A percentile compares a stretch with the other conserved stretches of the same genome.
Evolutionary conservation across 805 yeast species (phyloP).

Genomic region (Metschnikowia koreensis): DNA sequence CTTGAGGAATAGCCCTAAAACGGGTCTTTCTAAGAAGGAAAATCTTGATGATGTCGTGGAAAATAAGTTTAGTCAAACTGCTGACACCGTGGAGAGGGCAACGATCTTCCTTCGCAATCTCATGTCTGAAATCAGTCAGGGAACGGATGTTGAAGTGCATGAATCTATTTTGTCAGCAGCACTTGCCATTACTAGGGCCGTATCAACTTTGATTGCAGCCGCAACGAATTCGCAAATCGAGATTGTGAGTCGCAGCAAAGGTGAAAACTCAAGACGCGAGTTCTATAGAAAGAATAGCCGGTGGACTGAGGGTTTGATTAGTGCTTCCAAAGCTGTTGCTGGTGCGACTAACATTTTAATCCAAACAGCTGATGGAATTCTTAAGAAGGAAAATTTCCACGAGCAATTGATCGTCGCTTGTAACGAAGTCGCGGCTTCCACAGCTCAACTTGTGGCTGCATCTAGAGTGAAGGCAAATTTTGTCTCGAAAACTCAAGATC

Average conservation of each 20-base stretch:
- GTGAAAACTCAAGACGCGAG: slow-evolving; percentile 62
- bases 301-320: slow-evolving; percentile 91
- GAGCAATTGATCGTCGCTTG: slow-evolving; percentile 89
- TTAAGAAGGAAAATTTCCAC: slow-evolving; percentile 59
- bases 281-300: slow-evolving; percentile 84
- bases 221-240: slow-evolving; percentile 81
- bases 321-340: slow-evolving; percentile 87
- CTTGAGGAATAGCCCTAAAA: slow-evolving; percentile 34
- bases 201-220: slow-evolving; percentile 65
- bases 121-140: slow-evolving; percentile 51
- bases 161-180: slow-evolving; percentile 78
- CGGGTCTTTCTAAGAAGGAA: slow-evolving; percentile 33
- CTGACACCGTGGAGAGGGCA: slow-evolving; percentile 65
- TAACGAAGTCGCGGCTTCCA: slow-evolving; percentile 87
- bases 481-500: slow-evolving; percentile 73
- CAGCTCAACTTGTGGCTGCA: slow-evolving; percentile 90
- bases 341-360: slow-evolving; percentile 78
- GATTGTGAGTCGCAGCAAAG: slow-evolving; percentile 70
- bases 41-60: slow-evolving; percentile 73
- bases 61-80: slow-evolving; percentile 69
- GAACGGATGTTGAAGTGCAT: slow-evolving; percentile 65
- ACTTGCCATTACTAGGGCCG: slow-evolving; percentile 74
- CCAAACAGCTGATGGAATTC: slow-evolving; percentile 82
- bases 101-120: slow-evolving; percentile 56
- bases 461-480: slow-evolving; percentile 81